Base-by-base conservation (phyloP, 2,329 filamentous ascomycete genomes). In the Leptoxyphium fumago region DNA sequence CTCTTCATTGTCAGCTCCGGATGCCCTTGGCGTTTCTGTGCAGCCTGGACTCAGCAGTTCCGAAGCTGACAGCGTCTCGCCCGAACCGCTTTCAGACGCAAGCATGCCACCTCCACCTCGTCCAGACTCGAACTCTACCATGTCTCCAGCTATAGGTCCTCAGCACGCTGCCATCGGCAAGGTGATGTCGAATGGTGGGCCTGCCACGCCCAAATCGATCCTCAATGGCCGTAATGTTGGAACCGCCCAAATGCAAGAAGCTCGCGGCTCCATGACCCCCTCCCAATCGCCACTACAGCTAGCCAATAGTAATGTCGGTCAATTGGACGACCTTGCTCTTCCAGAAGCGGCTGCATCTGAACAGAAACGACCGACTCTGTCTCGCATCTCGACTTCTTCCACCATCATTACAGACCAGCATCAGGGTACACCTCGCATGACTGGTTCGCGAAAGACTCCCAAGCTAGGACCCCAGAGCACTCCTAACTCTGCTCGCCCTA, bases 391-490 rank as follows among this genome's bases (percentile, higher is more conserved):
- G 47, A 76, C 74, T 50, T 36, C 32, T 36, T 13, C 32, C 5
- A 36, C 13, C 9, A 36, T 36, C 32, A 15, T 15, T 5, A 36
- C 13, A 13, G 32, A 15, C 15, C 32, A 36, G 32, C 32, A 4
- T 3, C 4, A 36, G 3, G 15, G 9, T 15, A 9, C 32, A 36
- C 9, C 75, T 5, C 78, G 77, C 44, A 72, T 71, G 0, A 61
- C 80, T 10, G 75, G 79, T n/a, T 76, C 80, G 6, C 75, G 69
- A 44, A 78, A 77, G 48, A 86, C 82, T 21, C 82, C 80, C 2
- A 78, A 75, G 52, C 63, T 84, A 10, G 69, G 67, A 10, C 72
- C 78, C 2, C 69, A 71, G n/a, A 71, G 70, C 60, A 72, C 69
- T 39, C 66, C 68, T 32, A 57, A 57, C 14, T 60, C 63, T 11